A percentile compares a stretch with the other conserved stretches of the same genome.
Evolutionary conservation across 352 stramenopile species (phyloP).

Genomic region (Globisporangium yorkense): DNA sequence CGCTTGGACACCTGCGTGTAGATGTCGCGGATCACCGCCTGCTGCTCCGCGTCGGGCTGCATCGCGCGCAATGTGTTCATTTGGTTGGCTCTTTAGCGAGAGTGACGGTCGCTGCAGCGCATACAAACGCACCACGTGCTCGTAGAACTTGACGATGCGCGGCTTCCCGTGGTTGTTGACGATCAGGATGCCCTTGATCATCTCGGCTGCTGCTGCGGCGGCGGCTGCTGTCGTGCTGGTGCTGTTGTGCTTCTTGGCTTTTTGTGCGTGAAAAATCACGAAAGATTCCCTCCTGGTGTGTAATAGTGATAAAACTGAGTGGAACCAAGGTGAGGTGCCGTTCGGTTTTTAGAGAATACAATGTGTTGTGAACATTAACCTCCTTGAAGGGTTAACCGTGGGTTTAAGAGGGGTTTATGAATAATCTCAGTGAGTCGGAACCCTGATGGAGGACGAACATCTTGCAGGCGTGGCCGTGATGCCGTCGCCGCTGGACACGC

Average conservation of each 20-base stretch:
- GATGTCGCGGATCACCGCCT: slow-evolving; percentile 96
- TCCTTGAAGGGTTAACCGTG: too few relatives aligned
- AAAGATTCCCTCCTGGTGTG: too few relatives aligned
- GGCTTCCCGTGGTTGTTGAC: slow-evolving; percentile 99
- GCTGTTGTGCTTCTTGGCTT: too few relatives aligned
- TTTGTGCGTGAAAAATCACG: too few relatives aligned
- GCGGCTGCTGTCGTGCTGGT: too few relatives aligned
- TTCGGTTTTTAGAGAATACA: too few relatives aligned
- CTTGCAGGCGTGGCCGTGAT: slow-evolving; percentile 1
- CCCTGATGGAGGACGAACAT: not conserved
- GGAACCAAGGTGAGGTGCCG: too few relatives aligned
- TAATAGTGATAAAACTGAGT: too few relatives aligned
- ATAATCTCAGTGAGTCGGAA: not conserved
- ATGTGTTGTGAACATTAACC: too few relatives aligned
- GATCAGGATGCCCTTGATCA: slow-evolving; percentile 99
- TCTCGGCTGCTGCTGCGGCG: slow-evolving; percentile 19
- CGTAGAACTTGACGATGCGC: slow-evolving; percentile 98
- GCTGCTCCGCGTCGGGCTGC: slow-evolving; percentile 93
- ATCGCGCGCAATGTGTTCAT: too few relatives aligned
- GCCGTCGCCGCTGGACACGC: slow-evolving; percentile 48
- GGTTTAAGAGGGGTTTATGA: too few relatives aligned
- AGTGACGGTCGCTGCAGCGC: not conserved
- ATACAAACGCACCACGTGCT: slow-evolving; percentile 89
- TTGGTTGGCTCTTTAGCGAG: not conserved
- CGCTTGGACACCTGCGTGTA: slow-evolving; percentile 98